phyloP scores from a whole-genome alignment of 768 basidiomycete species.

The Heimioporus sp. region DNA sequence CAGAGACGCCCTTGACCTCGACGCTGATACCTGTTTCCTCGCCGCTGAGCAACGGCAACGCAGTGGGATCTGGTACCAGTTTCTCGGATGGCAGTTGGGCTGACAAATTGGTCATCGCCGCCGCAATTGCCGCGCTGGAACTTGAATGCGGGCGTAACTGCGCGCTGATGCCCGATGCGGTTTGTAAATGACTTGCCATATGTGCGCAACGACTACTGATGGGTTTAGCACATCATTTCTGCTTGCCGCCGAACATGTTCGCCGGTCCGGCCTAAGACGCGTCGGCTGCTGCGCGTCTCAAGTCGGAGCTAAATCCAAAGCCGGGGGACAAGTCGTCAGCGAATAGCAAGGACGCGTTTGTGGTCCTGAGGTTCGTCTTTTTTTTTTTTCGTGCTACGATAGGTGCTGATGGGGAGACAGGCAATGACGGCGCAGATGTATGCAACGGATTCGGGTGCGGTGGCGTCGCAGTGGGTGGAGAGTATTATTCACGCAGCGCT shows the following conservation, averaged over 20 bases:
- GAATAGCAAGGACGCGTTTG: constrained; percentile 60
- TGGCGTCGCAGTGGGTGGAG: constrained; percentile 38
- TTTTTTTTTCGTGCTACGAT: background rate
- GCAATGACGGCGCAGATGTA: constrained; percentile 43
- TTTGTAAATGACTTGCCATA: constrained; percentile 34
- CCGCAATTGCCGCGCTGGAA: constrained; percentile 34
- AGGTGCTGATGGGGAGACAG: constrained; percentile 30
- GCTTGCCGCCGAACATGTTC: constrained; percentile 39
- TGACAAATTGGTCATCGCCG: constrained; percentile 31
- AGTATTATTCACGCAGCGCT: constrained; percentile 39
- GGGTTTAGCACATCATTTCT: constrained; percentile 35
- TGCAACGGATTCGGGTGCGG: constrained; percentile 35
- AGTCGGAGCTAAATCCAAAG: constrained; percentile 50
- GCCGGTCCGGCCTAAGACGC: constrained; percentile 48
- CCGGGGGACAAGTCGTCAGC: constrained; percentile 34
- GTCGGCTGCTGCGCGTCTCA: constrained; percentile 56
- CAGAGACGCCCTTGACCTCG: background rate
- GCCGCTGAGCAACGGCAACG: background rate
- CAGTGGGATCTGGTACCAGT: constrained; percentile 40
- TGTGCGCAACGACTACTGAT: background rate
- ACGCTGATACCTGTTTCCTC: constrained; percentile 9
- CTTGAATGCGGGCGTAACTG: constrained; percentile 52
- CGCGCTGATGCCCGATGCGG: constrained; percentile 41
- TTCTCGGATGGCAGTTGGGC: constrained; percentile 49
- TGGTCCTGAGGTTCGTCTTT: constrained; percentile 50